Evolutionary conservation across 805 yeast genomes (phyloP).

Genomic region (Teunomyces cretensis): DNA sequence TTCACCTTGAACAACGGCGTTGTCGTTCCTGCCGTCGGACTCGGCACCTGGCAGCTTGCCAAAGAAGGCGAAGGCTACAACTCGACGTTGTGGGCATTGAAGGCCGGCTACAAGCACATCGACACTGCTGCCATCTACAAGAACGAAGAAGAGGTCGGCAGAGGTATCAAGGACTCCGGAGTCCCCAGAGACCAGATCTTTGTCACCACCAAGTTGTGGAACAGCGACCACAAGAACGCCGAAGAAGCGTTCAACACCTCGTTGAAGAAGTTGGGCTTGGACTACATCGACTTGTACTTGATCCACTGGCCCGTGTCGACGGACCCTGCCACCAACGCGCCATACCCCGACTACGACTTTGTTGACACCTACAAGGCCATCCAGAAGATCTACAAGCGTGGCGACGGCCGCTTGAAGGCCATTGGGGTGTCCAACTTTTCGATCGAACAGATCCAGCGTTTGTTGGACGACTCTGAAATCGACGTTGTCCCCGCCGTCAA

Average conservation of each 20-base stretch:
- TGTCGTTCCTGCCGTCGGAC: slow-evolving; percentile 63
- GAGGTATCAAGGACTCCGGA: slow-evolving; percentile 53
- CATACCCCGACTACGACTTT: slow-evolving; percentile 40
- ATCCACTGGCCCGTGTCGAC: slow-evolving; percentile 81
- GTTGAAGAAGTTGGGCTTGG: slow-evolving; percentile 61
- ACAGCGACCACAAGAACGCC: slow-evolving; percentile 52
- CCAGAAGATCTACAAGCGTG: slow-evolving; percentile 52
- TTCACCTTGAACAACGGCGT: slow-evolving; percentile 61
- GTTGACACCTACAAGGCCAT: slow-evolving; percentile 61
- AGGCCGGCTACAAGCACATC: slow-evolving; percentile 72
- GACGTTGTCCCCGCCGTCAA: slow-evolving; percentile 63
- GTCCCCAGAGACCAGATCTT: slow-evolving; percentile 64
- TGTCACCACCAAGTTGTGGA: slow-evolving; percentile 71
- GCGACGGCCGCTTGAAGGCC: slow-evolving; percentile 54
- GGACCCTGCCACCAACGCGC: slow-evolving; percentile 35
- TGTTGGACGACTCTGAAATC: slow-evolving; percentile 49
- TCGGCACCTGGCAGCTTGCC: slow-evolving; percentile 66
- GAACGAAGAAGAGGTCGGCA: slow-evolving; percentile 66
- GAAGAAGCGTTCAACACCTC: slow-evolving; percentile 56
- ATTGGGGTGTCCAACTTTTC: slow-evolving; percentile 80
- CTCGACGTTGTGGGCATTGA: slow-evolving; percentile 60
- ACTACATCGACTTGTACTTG: slow-evolving; percentile 75
- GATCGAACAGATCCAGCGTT: slow-evolving; percentile 46
- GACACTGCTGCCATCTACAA: slow-evolving; percentile 73
- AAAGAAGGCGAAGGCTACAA: slow-evolving; percentile 52